These are phyloP conservation scores for Salix udensis DNA, from an alignment of 345 rosid genomes.

Conservation along the genomic window DNA sequence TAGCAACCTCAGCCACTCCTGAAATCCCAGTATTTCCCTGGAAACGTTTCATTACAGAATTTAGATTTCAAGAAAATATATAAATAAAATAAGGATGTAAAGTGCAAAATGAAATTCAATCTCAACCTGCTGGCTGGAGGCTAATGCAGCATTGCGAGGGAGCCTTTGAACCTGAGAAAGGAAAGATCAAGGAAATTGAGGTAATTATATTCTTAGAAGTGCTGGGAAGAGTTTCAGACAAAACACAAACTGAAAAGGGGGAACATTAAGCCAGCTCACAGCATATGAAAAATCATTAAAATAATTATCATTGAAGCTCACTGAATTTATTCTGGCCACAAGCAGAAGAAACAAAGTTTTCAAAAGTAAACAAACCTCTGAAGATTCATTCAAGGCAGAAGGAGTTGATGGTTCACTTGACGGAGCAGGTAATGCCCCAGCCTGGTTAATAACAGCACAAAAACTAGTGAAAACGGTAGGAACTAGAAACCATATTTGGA, in stretches of 20 bases:
- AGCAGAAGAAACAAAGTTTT: background rate
- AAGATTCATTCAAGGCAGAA: conserved; percentile 37
- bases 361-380: conserved; percentile 41
- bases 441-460: conserved; percentile 32
- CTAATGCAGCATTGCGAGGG: conserved; percentile 26
- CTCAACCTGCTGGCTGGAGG: conserved; percentile 43
- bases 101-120: background rate
- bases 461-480: conserved; percentile 8
- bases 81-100: background rate
- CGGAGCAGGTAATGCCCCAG: conserved; percentile 47
- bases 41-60: conserved; percentile 12
- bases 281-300: background rate
- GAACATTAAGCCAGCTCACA: no score
- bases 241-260: background rate
- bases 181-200: background rate
- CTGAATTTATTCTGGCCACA: background rate
- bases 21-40: conserved; percentile 43
- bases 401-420: conserved; percentile 38
- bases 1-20: conserved; percentile 26
- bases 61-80: background rate
- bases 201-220: background rate
- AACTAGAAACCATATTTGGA: conserved; percentile 3
- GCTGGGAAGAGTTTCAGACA: background rate
- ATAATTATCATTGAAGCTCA: background rate
- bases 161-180: conserved; percentile 30